These are phyloP conservation scores for Dentipellis fragilis DNA, from an alignment of 768 basidiomycete genomes.

Conservation along the genomic window DNA sequence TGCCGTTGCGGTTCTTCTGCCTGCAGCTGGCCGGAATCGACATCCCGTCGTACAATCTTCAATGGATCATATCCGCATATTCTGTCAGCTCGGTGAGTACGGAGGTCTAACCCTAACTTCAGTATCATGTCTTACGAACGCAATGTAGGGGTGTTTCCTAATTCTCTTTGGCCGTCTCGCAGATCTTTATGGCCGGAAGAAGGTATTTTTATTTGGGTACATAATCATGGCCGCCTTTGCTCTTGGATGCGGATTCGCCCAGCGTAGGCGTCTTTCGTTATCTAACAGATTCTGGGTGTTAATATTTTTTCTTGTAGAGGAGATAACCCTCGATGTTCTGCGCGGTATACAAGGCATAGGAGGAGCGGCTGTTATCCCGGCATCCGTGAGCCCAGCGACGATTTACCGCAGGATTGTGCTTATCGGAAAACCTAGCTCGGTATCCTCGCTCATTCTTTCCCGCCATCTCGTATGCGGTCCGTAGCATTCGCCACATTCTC, in stretches of 20 bases:
- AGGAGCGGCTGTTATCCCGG: slow-evolving; percentile 64
- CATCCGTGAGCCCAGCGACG: slow-evolving; percentile 37
- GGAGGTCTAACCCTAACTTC: too few relatives aligned
- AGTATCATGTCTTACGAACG: background rate
- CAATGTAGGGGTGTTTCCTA: slow-evolving; percentile 59
- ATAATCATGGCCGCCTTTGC: slow-evolving; percentile 43
- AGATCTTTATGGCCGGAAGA: slow-evolving; percentile 70
- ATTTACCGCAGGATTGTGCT: background rate
- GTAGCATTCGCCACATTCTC: slow-evolving; percentile 77
- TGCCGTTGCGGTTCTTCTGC: slow-evolving; percentile 19
- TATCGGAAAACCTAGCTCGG: slow-evolving; percentile 41
- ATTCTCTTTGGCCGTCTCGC: slow-evolving; percentile 72
- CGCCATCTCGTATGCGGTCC: slow-evolving; percentile 54
- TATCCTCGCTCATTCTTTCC: slow-evolving; percentile 74
- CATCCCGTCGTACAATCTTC: slow-evolving; percentile 41
- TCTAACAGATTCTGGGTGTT: background rate
- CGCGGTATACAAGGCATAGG: slow-evolving; percentile 79
- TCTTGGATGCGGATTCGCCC: slow-evolving; percentile 54
- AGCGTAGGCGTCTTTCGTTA: slow-evolving; percentile 25
- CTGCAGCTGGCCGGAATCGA: slow-evolving; percentile 23
- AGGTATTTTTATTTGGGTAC: slow-evolving; percentile 53
- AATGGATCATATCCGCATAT: slow-evolving; percentile 64
- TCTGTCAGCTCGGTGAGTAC: slow-evolving; percentile 51
- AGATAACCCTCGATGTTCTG: slow-evolving; percentile 54
- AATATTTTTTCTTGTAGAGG: slow-evolving; percentile 26